Evolutionary conservation across 257 asterid genomes (phyloP).

Genomic region (Eucommia ulmoides): DNA sequence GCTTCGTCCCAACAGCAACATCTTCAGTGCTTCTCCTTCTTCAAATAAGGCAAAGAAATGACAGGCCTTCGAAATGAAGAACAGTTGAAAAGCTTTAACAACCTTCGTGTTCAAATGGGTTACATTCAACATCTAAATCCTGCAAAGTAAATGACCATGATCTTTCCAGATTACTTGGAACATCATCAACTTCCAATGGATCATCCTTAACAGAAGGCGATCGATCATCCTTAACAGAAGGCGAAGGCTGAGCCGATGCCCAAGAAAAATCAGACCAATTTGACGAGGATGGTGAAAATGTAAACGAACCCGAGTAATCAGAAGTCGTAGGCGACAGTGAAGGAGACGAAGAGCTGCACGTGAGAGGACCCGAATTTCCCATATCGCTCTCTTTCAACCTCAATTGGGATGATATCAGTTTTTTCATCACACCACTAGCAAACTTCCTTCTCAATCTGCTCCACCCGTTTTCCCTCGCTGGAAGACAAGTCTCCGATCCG

Average conservation of each 20-base stretch:
- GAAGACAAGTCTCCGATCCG: conserved; percentile 53
- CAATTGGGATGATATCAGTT: no score
- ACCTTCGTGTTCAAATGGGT: conserved; percentile 9
- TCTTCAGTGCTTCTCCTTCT: no score
- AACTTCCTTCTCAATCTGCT: conserved; percentile 48
- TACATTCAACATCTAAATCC: conserved; percentile 22
- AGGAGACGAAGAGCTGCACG: conserved; percentile 45
- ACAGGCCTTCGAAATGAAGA: no score
- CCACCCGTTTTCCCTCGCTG: conserved; percentile 68
- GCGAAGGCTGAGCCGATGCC: conserved; percentile 63
- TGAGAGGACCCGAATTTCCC: conserved; percentile 12
- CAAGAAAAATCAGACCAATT: conserved; percentile 70
- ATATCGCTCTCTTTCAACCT: no score
- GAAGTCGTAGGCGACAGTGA: conserved; percentile 77
- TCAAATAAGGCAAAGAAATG: no score
- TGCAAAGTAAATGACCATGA: conserved; percentile 24
- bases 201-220: conserved; percentile 41
- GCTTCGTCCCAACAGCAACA: no score
- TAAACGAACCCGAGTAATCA: conserved; percentile 67
- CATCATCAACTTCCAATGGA: conserved; percentile 32
- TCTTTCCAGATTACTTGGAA: conserved; percentile 28
- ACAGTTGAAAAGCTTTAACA: no score
- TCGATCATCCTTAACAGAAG: conserved; percentile 24
- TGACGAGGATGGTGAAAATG: conserved; percentile 83
- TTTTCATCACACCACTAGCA: conserved; percentile 35